These are phyloP conservation scores for Lichtheimia ramosa DNA, from an alignment of 371 early-diverging fungal genomes.

Conservation along the genomic window DNA sequence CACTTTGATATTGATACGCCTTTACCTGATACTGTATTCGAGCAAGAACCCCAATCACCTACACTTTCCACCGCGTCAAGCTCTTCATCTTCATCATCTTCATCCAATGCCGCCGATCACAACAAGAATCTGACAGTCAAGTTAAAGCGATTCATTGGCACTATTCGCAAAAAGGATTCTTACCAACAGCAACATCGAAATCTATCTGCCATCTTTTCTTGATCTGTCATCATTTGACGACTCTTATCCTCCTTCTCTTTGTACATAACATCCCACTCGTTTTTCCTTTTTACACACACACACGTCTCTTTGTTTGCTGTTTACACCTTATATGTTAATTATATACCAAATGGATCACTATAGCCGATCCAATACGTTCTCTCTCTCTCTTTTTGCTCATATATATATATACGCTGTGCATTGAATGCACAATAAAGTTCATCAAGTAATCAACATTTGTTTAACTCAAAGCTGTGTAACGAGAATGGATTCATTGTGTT, in stretches of 20 bases:
- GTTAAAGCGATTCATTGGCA: slow-evolving; percentile 2
- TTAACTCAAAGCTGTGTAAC: not conserved
- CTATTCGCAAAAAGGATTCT: not conserved
- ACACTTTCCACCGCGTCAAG: slow-evolving; percentile 1
- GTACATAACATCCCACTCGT: not conserved
- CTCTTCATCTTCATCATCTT: not conserved
- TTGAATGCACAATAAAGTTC: not conserved
- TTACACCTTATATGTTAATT: too few species aligned
- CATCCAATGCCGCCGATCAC: not conserved
- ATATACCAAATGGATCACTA: too few species aligned
- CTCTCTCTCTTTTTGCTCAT: not conserved
- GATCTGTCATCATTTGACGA: not conserved
- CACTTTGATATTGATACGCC: slow-evolving; percentile 6
- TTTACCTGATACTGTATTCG: not conserved
- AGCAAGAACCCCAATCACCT: not conserved
- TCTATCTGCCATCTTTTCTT: not conserved
- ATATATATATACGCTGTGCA: slow-evolving; percentile 1
- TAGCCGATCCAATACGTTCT: not conserved
- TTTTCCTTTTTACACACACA: too few species aligned
- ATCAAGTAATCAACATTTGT: not conserved
- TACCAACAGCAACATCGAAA: not conserved
- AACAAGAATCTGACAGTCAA: not conserved
- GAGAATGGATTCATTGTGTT: not conserved
- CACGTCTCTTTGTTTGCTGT: too few species aligned
- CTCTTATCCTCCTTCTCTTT: not conserved